These are phyloP conservation scores for Cetraspora pellucida DNA, from an alignment of 192 early-diverging fungal genomes.

Conservation along the genomic window DNA sequence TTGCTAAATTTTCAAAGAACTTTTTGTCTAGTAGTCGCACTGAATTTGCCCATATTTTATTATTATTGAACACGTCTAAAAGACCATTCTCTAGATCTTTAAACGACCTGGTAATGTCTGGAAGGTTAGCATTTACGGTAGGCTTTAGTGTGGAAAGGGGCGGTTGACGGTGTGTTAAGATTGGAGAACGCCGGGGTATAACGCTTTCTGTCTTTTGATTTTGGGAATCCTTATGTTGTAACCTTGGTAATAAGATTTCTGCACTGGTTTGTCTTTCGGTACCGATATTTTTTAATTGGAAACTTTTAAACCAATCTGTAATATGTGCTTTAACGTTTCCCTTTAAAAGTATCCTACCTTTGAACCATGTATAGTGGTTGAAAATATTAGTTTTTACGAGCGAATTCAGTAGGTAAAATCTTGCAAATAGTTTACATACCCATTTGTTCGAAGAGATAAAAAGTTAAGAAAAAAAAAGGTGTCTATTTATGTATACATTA, in stretches of 20 bases:
- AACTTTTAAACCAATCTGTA: constrained; percentile 3
- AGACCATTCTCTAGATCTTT: background rate
- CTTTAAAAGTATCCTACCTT: background rate
- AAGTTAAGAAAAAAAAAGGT: too few species aligned
- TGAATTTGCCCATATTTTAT: constrained; percentile 64
- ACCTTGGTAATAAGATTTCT: background rate
- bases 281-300: background rate
- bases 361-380: background rate
- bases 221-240: too few species aligned
- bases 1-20: constrained; percentile 73
- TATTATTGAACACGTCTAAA: constrained; percentile 51
- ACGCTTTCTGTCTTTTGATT: background rate
- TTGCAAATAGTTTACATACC: too few species aligned
- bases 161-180: background rate
- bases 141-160: background rate
- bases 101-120: background rate
- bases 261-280: background rate
- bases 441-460: too few species aligned
- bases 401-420: too few species aligned
- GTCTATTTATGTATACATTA: too few species aligned
- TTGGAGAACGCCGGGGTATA: background rate
- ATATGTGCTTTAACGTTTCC: background rate
- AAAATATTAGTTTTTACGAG: too few species aligned
- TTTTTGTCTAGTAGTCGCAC: constrained; percentile 62
- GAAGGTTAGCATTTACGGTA: background rate